Percentiles rank a stretch among this genome's conserved stretches.
Evolutionary conservation across 1,139 yeast genomes (phyloP).

Genomic region (Yamadazyma songkhlaensis): DNA sequence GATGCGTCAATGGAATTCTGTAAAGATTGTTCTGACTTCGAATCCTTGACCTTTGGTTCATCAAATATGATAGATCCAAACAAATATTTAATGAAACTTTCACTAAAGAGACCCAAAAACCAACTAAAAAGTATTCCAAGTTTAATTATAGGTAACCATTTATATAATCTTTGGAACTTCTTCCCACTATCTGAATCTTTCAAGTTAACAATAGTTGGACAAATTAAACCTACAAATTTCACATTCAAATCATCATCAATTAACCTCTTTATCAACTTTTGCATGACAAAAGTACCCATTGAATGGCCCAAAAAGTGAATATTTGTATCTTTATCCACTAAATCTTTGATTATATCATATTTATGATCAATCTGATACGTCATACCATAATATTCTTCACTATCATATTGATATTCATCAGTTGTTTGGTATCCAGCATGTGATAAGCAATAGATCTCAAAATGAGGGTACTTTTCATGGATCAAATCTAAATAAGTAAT

Average conservation of each 20-base stretch:
- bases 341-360: constrained; percentile 31
- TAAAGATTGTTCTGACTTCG: constrained; percentile 23
- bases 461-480: constrained; percentile 39
- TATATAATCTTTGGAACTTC: constrained; percentile 27
- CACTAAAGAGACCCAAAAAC: constrained; percentile 23
- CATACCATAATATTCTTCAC: constrained; percentile 26
- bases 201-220: constrained; percentile 63
- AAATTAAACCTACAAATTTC: constrained; percentile 54
- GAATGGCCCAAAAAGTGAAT: constrained; percentile 58
- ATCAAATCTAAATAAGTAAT: constrained; percentile 45
- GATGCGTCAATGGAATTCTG: constrained; percentile 44
- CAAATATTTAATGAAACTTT: constrained; percentile 16
- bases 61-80: constrained; percentile 22
- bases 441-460: constrained; percentile 52
- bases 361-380: constrained; percentile 55
- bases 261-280: constrained; percentile 39
- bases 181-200: constrained; percentile 51
- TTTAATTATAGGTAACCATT: constrained; percentile 31
- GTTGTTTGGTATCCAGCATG: constrained; percentile 52
- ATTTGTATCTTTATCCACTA: constrained; percentile 1
- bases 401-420: constrained; percentile 14
- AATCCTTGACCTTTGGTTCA: constrained; percentile 18
- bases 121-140: constrained; percentile 19
- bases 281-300: constrained; percentile 57
- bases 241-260: constrained; percentile 20